Evolutionary conservation across 805 yeast genomes (phyloP).

Genomic region (Ogataea siamensis): DNA sequence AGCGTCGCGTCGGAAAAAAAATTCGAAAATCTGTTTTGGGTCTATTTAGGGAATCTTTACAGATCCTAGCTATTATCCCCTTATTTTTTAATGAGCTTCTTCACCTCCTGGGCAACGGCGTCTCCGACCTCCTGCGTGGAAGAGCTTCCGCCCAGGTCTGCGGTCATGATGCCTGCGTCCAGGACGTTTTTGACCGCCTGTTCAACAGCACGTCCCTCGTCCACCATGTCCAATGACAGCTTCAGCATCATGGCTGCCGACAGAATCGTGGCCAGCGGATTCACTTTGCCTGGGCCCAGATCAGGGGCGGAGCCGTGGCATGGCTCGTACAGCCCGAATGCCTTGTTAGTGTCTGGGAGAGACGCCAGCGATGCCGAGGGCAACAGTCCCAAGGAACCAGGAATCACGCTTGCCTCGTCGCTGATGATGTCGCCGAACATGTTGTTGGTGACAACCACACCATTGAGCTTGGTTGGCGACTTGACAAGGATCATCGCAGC

Average conservation of each 20-base stretch:
- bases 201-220: conserved; percentile 88
- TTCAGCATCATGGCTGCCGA: conserved; percentile 98
- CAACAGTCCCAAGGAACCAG: conserved; percentile 92
- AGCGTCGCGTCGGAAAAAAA: conserved; percentile 13
- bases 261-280: conserved; percentile 92
- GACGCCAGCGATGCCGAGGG: conserved; percentile 97
- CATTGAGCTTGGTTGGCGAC: conserved; percentile 87
- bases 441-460: conserved; percentile 87
- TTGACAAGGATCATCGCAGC: conserved; percentile 98
- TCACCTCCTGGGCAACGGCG: conserved; percentile 77
- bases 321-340: conserved; percentile 96
- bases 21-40: neutral
- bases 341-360: conserved; percentile 91
- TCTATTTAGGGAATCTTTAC: neutral
- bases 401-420: conserved; percentile 97
- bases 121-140: conserved; percentile 92
- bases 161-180: conserved; percentile 85
- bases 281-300: conserved; percentile 79
- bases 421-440: conserved; percentile 99
- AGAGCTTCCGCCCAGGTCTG: conserved; percentile 82
- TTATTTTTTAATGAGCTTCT: conserved; percentile 27
- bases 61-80: neutral
- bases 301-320: conserved; percentile 99
- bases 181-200: conserved; percentile 80
- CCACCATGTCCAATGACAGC: conserved; percentile 75